phyloP scores from a whole-genome alignment of 2,329 filamentous ascomycete species.

The Fusarium avenaceum region DNA sequence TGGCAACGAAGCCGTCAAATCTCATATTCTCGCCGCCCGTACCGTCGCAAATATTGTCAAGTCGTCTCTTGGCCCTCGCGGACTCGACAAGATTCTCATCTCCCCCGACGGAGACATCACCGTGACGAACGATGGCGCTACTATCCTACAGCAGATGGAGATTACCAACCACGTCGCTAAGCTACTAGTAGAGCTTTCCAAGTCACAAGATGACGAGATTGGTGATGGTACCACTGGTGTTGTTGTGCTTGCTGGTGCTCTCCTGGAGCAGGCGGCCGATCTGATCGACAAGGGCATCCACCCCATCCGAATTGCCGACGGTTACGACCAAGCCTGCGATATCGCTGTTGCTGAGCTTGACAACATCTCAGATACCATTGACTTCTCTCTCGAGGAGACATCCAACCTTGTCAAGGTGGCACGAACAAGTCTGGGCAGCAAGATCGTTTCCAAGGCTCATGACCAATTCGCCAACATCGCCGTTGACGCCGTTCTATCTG shows the following conservation, averaged over 20 bases:
- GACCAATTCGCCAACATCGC: slow-evolving; percentile 98
- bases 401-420: slow-evolving; percentile 93
- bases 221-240: slow-evolving; percentile 98
- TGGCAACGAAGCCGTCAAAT: slow-evolving; percentile 97
- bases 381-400: slow-evolving; percentile 84
- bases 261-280: slow-evolving; percentile 96
- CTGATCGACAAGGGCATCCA: slow-evolving; percentile 99
- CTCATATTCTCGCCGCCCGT: slow-evolving; percentile 95
- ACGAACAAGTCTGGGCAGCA: slow-evolving; percentile 95
- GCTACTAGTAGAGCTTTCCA: slow-evolving; percentile 94
- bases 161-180: slow-evolving; percentile 99
- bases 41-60: slow-evolving; percentile 98
- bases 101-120: slow-evolving; percentile 99
- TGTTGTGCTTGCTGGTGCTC: slow-evolving; percentile 92
- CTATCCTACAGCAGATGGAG: slow-evolving; percentile 98
- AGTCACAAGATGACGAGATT: slow-evolving; percentile 99
- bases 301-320: slow-evolving; percentile 97
- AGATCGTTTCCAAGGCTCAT: slow-evolving; percentile 99
- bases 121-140: slow-evolving; percentile 98
- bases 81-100: slow-evolving; percentile 98
- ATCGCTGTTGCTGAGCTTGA: slow-evolving; percentile 94
- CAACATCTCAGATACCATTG: slow-evolving; percentile 89
- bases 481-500: slow-evolving; percentile 95
- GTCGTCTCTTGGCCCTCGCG: slow-evolving; percentile 93
- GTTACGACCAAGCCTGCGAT: slow-evolving; percentile 97